Percentiles rank a stretch among this genome's conserved stretches.
These are phyloP conservation scores for Blastocystis sp. DNA, from an alignment of 352 stramenopile genomes.

Conservation along the genomic window DNA sequence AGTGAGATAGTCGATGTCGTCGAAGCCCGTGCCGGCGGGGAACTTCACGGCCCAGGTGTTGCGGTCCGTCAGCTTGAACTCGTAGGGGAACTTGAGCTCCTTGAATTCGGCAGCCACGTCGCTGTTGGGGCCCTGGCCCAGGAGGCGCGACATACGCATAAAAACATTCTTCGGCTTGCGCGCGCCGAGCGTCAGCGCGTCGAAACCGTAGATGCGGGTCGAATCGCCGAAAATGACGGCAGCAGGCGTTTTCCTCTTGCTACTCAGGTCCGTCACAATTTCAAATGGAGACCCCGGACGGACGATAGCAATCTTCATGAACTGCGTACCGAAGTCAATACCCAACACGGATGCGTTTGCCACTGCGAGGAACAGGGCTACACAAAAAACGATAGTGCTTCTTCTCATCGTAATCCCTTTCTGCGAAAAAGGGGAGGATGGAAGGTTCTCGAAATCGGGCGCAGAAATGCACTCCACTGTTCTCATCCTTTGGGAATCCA, in stretches of 20 bases:
- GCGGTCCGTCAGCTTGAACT: constrained; percentile 68
- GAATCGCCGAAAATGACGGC: constrained; percentile 84
- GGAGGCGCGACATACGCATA: constrained; percentile 79
- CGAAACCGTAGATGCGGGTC: constrained; percentile 88
- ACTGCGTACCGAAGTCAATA: constrained; percentile 90
- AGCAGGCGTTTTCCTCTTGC: constrained; percentile 94
- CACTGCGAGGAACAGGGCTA: constrained; percentile 16
- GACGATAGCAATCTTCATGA: constrained; percentile 85
- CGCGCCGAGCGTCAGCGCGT: constrained; percentile 85
- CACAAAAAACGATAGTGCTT: constrained; percentile 21
- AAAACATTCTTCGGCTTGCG: constrained; percentile 82
- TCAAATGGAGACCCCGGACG: constrained; percentile 84
- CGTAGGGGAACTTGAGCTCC: constrained; percentile 80
- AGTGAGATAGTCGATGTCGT: constrained; percentile 65
- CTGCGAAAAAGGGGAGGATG: not conserved
- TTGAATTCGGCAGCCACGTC: constrained; percentile 75
- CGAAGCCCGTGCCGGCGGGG: constrained; percentile 59
- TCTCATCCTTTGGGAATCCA: no score
- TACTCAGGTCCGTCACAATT: constrained; percentile 95
- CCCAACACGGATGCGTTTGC: constrained; percentile 71
- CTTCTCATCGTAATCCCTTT: constrained; percentile 14
- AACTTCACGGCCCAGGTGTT: constrained; percentile 68
- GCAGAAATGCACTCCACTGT: constrained; percentile 46
- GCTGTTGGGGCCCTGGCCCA: constrained; percentile 83
- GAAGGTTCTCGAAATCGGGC: constrained; percentile 66